phyloP scores from a whole-genome alignment of 352 stramenopile genomes.

The Phytophthora syringae region DNA sequence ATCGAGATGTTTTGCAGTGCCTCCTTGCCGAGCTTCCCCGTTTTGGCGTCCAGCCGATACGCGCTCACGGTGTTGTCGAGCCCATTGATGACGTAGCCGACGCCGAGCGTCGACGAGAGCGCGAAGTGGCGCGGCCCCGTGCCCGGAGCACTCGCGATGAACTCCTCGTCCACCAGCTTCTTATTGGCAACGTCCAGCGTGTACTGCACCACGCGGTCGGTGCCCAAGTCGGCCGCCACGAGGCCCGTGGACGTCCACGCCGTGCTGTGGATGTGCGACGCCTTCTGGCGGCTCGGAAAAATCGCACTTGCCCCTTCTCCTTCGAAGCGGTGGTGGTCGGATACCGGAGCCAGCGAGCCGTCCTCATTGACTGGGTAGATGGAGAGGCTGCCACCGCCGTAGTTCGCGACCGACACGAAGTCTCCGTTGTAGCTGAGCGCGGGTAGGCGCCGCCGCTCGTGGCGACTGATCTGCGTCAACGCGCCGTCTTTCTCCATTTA shows the following conservation, averaged over 20 bases:
- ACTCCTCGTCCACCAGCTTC: slow-evolving; percentile 49
- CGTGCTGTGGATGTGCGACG: slow-evolving; percentile 78
- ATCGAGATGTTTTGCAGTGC: slow-evolving; percentile 72
- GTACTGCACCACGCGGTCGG: slow-evolving; percentile 72
- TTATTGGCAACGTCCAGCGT: slow-evolving; percentile 45
- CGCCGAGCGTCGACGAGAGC: slow-evolving; percentile 53
- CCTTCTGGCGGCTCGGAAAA: slow-evolving; percentile 71
- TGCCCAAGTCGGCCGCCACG: slow-evolving; percentile 72
- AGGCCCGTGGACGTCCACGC: slow-evolving; percentile 60
- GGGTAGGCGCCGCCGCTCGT: slow-evolving; percentile 66
- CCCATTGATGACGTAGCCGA: slow-evolving; percentile 78
- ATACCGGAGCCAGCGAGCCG: slow-evolving; percentile 51
- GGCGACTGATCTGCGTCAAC: slow-evolving; percentile 51
- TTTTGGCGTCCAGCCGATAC: slow-evolving; percentile 51
- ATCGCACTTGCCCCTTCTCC: slow-evolving; percentile 52
- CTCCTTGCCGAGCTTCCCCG: slow-evolving; percentile 49
- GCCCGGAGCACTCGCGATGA: slow-evolving; percentile 51
- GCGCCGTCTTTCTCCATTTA: slow-evolving; percentile 53
- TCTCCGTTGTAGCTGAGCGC: slow-evolving; percentile 46
- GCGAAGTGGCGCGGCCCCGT: slow-evolving; percentile 79
- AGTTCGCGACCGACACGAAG: slow-evolving; percentile 80
- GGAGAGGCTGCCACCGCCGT: slow-evolving; percentile 66
- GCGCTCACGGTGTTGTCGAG: slow-evolving; percentile 73
- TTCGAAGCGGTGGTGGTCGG: slow-evolving; percentile 54
- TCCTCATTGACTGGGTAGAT: slow-evolving; percentile 66